Percentiles rank a stretch among this genome's conserved stretches.
phyloP scores from a whole-genome alignment of 768 basidiomycete genomes.

The Rubroboletus pulcherrimus region DNA sequence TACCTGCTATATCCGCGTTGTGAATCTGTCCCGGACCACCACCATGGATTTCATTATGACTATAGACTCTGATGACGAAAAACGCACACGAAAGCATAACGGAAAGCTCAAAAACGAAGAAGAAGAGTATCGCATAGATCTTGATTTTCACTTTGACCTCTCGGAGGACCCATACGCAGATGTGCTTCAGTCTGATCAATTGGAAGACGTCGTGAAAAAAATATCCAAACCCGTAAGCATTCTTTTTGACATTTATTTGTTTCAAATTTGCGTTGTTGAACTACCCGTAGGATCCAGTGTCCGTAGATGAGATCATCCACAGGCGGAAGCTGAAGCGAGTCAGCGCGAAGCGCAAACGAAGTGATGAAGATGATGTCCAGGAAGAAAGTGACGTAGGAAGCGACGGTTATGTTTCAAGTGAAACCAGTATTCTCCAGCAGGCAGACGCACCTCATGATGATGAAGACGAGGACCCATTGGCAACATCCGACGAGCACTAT shows the following conservation, averaged over 20 bases:
- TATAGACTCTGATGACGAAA: constrained; percentile 76
- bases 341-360: constrained; percentile 62
- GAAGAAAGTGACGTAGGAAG: constrained; percentile 35
- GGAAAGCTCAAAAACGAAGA: constrained; percentile 29
- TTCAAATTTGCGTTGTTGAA: constrained; percentile 2
- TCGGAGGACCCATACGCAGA: constrained; percentile 67
- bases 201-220: constrained; percentile 58
- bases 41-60: constrained; percentile 74
- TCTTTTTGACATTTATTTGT: constrained; percentile 8
- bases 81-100: constrained; percentile 25
- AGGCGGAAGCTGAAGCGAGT: constrained; percentile 47
- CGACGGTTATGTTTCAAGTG: constrained; percentile 3
- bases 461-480: constrained; percentile 33
- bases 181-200: constrained; percentile 40
- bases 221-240: constrained; percentile 57
- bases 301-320: constrained; percentile 90
- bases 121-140: constrained; percentile 67
- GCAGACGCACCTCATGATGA: constrained; percentile 29
- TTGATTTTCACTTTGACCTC: constrained; percentile 79
- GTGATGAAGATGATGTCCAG: constrained; percentile 31
- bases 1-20: not conserved
- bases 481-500: constrained; percentile 30
- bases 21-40: not conserved
- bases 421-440: constrained; percentile 14
- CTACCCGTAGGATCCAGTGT: constrained; percentile 61